A percentile compares a stretch with the other conserved stretches of the same genome.
phyloP scores from a whole-genome alignment of 257 asterid species.

The Plectranthus barbatus region DNA sequence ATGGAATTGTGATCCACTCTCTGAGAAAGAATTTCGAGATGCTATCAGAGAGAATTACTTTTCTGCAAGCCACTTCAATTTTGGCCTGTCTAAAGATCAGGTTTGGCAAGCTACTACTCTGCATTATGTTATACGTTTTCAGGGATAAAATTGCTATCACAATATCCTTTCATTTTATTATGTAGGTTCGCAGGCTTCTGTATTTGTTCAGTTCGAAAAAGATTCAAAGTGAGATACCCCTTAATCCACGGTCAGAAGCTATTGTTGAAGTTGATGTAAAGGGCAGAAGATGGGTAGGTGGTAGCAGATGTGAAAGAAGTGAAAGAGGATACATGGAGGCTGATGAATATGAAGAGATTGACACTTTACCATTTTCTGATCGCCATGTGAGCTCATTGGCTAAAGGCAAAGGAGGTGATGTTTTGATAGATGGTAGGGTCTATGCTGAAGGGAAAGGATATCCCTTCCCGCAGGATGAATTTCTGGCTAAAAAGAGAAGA shows the following conservation, averaged over 20 bases:
- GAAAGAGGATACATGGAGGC: slow-evolving; percentile 16
- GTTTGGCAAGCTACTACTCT: slow-evolving; percentile 25
- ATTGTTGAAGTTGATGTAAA: slow-evolving; percentile 16
- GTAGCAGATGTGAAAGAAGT: slow-evolving; percentile 15
- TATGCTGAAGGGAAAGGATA: slow-evolving; percentile 20
- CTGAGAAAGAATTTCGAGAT: slow-evolving; percentile 52
- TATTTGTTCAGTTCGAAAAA: slow-evolving; percentile 51
- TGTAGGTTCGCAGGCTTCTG: slow-evolving; percentile 59
- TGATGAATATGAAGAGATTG: slow-evolving; percentile 11
- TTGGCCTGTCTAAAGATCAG: slow-evolving; percentile 69
- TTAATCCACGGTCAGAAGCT: slow-evolving; percentile 15
- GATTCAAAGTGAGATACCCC: slow-evolving; percentile 23
- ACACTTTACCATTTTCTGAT: slow-evolving; percentile 19
- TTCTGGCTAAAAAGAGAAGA: slow-evolving; percentile 36
- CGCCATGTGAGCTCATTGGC: slow-evolving; percentile 16
- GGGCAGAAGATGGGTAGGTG: slow-evolving; percentile 25
- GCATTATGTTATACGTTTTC: slow-evolving; percentile 8
- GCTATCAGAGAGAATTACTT: slow-evolving; percentile 70
- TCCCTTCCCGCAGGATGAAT: slow-evolving; percentile 18
- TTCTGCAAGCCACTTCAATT: slow-evolving; percentile 50
- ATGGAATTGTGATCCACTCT: slow-evolving; percentile 69
- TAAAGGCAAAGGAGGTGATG: slow-evolving; percentile 21
- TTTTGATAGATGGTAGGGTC: slow-evolving; percentile 18
- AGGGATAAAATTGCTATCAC: slow-evolving; percentile 10
- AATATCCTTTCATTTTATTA: neutral